Evolutionary conservation across 352 stramenopile genomes (phyloP).

Genomic region (Globisporangium uncinulatum): DNA sequence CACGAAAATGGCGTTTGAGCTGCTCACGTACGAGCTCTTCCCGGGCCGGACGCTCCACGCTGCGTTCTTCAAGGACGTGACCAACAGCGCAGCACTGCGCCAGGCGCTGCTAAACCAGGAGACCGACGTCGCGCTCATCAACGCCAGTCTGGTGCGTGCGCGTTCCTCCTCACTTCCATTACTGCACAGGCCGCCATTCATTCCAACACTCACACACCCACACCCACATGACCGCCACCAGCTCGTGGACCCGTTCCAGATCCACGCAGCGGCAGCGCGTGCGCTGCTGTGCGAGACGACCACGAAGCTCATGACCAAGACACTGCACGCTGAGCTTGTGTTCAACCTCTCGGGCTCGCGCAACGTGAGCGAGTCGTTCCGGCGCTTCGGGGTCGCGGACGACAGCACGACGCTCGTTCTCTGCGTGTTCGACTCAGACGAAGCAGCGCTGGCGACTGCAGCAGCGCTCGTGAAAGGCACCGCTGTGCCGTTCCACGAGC

Average conservation of each 20-base stretch:
- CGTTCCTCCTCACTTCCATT: neutral
- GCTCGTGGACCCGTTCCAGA: constrained; percentile 71
- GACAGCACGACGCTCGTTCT: constrained; percentile 55
- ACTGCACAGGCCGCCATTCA: neutral
- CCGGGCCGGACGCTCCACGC: constrained; percentile 63
- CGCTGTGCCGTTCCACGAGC: constrained; percentile 30
- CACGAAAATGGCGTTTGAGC: constrained; percentile 35
- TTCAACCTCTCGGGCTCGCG: constrained; percentile 82
- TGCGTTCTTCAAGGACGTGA: constrained; percentile 66
- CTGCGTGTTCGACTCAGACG: constrained; percentile 69
- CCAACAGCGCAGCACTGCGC: constrained; percentile 55
- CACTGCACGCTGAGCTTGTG: constrained; percentile 74
- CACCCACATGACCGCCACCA: constrained; percentile 12
- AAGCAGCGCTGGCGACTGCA: constrained; percentile 25
- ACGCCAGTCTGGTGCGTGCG: constrained; percentile 50
- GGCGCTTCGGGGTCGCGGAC: constrained; percentile 63
- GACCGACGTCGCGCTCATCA: constrained; percentile 67
- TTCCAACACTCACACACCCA: neutral
- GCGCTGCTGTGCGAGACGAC: constrained; percentile 62
- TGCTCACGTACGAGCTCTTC: constrained; percentile 65
- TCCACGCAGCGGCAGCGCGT: constrained; percentile 66
- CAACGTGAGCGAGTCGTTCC: constrained; percentile 82
- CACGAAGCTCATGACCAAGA: constrained; percentile 60
- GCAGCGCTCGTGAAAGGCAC: constrained; percentile 50
- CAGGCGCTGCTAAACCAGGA: constrained; percentile 56